phyloP scores from a whole-genome alignment of 495 filamentous ascomycete genomes.

The Xylaria palmicola region DNA sequence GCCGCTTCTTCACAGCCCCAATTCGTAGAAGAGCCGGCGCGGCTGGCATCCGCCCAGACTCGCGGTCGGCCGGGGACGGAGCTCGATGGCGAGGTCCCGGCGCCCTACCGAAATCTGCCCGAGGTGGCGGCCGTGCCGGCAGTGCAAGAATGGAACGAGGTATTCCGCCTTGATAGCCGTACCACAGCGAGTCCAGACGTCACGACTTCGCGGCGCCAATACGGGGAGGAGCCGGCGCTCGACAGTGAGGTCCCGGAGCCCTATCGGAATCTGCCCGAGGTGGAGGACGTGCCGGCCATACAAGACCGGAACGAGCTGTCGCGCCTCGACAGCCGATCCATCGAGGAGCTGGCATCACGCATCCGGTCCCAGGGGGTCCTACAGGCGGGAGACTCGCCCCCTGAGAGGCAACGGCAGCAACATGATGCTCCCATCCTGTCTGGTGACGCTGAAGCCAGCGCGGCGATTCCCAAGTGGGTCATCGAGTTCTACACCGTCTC shows the following conservation, averaged over 20 bases:
- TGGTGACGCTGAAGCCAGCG: background rate
- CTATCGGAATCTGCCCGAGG: constrained; percentile 51
- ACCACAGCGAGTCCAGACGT: constrained; percentile 18
- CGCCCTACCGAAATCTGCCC: too few relatives aligned
- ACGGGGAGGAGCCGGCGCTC: constrained; percentile 3
- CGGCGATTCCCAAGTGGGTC: constrained; percentile 52
- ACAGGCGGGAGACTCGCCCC: background rate
- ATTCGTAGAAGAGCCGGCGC: background rate
- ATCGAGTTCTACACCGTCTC: constrained; percentile 76
- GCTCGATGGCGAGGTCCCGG: background rate
- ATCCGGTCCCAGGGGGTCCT: constrained; percentile 7
- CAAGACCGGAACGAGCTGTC: constrained; percentile 43
- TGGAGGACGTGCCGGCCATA: constrained; percentile 43
- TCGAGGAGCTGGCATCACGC: constrained; percentile 24
- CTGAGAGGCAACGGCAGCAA: constrained; percentile 3
- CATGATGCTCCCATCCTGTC: background rate
- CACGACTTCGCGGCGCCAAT: too few relatives aligned
- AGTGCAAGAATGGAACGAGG: too few relatives aligned
- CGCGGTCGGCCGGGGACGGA: background rate
- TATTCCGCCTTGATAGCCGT: too few relatives aligned
- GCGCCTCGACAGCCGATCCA: constrained; percentile 25
- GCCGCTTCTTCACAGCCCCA: background rate
- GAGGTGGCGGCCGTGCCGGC: too few relatives aligned
- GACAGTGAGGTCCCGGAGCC: constrained; percentile 47
- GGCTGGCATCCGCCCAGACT: background rate